These are phyloP conservation scores for Candolleomyces eurysporus DNA, from an alignment of 768 basidiomycete genomes.

Conservation along the genomic window DNA sequence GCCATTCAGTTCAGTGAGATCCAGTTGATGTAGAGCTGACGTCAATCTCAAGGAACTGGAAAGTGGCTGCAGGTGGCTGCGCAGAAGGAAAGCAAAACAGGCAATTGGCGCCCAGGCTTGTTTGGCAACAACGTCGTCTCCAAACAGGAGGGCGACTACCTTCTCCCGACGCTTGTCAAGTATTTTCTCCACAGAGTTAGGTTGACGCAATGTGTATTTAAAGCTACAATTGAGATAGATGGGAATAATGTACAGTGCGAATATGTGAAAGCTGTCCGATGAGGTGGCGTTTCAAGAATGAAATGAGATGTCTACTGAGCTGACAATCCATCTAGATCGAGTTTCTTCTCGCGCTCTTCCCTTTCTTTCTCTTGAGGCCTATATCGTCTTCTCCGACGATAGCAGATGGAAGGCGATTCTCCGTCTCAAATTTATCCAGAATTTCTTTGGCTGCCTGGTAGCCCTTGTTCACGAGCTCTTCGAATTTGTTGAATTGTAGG, in stretches of 20 bases:
- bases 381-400: constrained; percentile 55
- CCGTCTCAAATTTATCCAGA: constrained; percentile 75
- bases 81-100: too few relatives aligned
- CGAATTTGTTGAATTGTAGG: constrained; percentile 84
- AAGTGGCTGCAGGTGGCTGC: too few relatives aligned
- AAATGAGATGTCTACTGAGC: not conserved
- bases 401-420: constrained; percentile 77
- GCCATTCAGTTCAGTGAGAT: not conserved
- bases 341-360: constrained; percentile 75
- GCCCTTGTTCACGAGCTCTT: constrained; percentile 84
- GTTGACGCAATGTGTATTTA: too few relatives aligned
- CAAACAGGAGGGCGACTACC: too few relatives aligned
- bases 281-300: not conserved
- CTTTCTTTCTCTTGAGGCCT: constrained; percentile 57
- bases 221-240: too few relatives aligned
- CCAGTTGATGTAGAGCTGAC: not conserved
- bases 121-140: too few relatives aligned
- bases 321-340: constrained; percentile 42
- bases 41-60: too few relatives aligned
- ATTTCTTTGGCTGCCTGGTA: constrained; percentile 70
- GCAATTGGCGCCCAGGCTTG: too few relatives aligned
- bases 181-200: too few relatives aligned
- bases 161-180: too few relatives aligned
- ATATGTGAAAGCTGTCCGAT: not conserved
- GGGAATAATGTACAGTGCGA: not conserved